These are phyloP conservation scores for Artemisia argyi DNA, from an alignment of 129 eudicot genomes.

Conservation along the genomic window DNA sequence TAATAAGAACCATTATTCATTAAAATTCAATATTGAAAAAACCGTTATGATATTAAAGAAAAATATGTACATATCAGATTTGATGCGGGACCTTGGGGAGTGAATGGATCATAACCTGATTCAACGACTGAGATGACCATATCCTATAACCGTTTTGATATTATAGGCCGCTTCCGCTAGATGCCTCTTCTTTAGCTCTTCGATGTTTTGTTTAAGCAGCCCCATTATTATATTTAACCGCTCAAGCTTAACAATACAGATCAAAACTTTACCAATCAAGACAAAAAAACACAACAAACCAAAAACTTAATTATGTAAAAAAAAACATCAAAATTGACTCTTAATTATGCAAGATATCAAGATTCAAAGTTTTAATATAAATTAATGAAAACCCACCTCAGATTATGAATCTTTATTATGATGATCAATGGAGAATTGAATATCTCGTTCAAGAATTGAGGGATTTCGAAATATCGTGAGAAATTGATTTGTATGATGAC, in stretches of 20 bases:
- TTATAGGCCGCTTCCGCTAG: conserved; percentile 22
- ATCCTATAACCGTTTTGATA: conserved; percentile 33
- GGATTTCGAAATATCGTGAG: no score
- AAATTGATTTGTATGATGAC: background rate
- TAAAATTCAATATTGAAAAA: no score
- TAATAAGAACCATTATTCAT: no score
- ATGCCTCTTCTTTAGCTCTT: conserved; percentile 24
- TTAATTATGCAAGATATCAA: conserved; percentile 1
- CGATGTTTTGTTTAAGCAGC: background rate
- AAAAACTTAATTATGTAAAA: no score
- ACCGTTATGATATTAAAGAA: background rate
- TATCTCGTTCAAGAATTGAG: no score
- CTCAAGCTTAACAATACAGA: background rate
- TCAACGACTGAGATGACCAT: conserved; percentile 27
- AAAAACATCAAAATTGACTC: background rate
- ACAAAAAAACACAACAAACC: no score
- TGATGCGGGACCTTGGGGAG: no score
- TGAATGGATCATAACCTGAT: conserved; percentile 13
- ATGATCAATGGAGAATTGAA: background rate
- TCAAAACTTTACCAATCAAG: no score
- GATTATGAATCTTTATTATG: background rate
- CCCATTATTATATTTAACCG: background rate
- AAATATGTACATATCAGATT: no score
- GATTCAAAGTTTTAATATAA: background rate
- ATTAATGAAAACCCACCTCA: conserved; percentile 14